Conservation (phyloP, 139 green algal genomes). For the Chlamydomonas schloesseri region DNA sequence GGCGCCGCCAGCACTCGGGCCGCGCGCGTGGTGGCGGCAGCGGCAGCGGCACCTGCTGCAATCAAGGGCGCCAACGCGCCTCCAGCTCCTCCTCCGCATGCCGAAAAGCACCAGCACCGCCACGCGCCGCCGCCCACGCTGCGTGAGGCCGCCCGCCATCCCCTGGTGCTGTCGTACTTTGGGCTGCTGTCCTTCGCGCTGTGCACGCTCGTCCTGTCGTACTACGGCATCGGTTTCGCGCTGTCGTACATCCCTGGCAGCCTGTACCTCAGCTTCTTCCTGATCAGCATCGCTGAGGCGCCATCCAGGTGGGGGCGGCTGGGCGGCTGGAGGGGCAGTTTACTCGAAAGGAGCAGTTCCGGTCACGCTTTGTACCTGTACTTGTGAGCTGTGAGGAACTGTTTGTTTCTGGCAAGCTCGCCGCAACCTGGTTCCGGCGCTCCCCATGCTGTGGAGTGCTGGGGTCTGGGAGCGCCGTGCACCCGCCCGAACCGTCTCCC, state of each 20-base stretch:
- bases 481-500: too few species aligned
- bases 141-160: neutral
- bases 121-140: neutral
- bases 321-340: too few species aligned
- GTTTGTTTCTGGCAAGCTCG: too few species aligned
- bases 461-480: too few species aligned
- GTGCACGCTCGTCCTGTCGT: conserved; percentile 16
- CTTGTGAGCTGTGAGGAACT: too few species aligned
- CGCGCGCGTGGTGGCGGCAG: too few species aligned
- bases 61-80: neutral
- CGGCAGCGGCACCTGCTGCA: too few species aligned
- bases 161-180: neutral
- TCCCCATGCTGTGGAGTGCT: too few species aligned
- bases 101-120: neutral
- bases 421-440: too few species aligned
- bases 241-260: conserved; percentile 21
- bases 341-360: too few species aligned
- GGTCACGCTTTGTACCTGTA: too few species aligned
- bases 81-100: neutral
- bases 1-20: too few species aligned
- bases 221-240: conserved; percentile 40
- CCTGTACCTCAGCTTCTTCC: conserved; percentile 17
- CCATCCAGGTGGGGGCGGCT: neutral
- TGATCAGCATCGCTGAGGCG: conserved; percentile 3
- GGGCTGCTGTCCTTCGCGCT: neutral